Conservation (phyloP, 2,329 filamentous ascomycete species). For the Xylariaceae sp. region DNA sequence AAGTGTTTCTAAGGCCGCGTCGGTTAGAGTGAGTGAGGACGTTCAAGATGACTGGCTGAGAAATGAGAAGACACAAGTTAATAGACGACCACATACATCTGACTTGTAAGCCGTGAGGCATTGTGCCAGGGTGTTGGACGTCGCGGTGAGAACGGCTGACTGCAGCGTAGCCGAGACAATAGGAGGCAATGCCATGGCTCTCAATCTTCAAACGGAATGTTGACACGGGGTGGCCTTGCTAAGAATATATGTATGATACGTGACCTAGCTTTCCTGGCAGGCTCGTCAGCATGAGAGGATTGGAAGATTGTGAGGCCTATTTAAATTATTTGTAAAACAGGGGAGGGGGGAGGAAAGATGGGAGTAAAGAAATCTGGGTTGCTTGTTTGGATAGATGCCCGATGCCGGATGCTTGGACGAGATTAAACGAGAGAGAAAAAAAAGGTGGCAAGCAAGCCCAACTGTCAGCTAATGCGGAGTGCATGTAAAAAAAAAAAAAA, state of each 20-base stretch:
- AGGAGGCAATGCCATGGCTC: conserved; percentile 39
- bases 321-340: background rate
- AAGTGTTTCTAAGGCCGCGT: conserved; percentile 47
- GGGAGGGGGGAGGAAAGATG: background rate
- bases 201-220: background rate
- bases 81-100: conserved; percentile 41
- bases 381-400: background rate
- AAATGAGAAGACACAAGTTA: background rate
- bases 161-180: conserved; percentile 59
- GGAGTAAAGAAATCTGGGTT: background rate
- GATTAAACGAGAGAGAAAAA: background rate
- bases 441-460: background rate
- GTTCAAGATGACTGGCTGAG: background rate
- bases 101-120: conserved; percentile 56
- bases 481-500: too few species aligned
- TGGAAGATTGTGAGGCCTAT: background rate
- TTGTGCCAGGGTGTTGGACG: conserved; percentile 71
- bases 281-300: background rate
- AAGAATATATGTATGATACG: background rate
- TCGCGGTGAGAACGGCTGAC: conserved; percentile 56
- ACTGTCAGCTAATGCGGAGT: background rate
- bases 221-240: background rate
- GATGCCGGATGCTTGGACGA: background rate
- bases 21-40: background rate
- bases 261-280: background rate